These are phyloP conservation scores for Starmerella davenportii DNA, from an alignment of 805 yeast species.

Conservation along the genomic window DNA sequence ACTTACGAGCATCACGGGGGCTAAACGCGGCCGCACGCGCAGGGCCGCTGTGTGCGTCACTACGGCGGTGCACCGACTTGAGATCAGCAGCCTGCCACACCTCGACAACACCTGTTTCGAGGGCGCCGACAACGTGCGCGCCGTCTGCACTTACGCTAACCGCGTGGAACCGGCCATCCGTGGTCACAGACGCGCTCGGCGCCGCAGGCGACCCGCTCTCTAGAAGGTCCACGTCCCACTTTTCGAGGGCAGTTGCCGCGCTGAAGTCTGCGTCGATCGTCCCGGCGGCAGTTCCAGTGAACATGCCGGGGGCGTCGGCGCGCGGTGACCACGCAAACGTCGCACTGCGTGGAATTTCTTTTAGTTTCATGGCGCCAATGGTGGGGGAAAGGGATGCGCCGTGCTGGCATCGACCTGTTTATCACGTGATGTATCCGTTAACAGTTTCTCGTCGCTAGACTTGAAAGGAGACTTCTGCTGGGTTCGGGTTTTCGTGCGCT, in stretches of 20 bases:
- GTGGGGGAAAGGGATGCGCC: not conserved
- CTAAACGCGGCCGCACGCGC: constrained; percentile 63
- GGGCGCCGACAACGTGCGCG: constrained; percentile 55
- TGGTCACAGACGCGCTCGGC: constrained; percentile 12
- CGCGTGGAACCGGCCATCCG: constrained; percentile 36
- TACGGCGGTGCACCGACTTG: constrained; percentile 21
- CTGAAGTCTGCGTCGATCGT: constrained; percentile 81
- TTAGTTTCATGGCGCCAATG: constrained; percentile 39
- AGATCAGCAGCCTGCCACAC: constrained; percentile 44
- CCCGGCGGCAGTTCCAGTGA: constrained; percentile 90
- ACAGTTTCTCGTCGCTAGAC: too few relatives aligned
- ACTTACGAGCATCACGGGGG: constrained; percentile 46
- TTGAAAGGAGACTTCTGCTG: not conserved
- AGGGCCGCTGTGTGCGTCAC: constrained; percentile 31
- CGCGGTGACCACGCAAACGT: constrained; percentile 93
- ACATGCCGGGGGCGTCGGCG: constrained; percentile 48
- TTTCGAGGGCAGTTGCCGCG: constrained; percentile 55
- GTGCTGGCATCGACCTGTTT: not conserved
- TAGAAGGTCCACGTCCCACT: constrained; percentile 43
- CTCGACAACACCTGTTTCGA: constrained; percentile 64
- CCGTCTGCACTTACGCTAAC: constrained; percentile 13
- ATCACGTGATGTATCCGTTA: not conserved
- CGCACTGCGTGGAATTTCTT: constrained; percentile 70
- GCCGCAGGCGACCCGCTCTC: constrained; percentile 22
- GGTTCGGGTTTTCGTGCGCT: not conserved